These are phyloP conservation scores for Usnea hakonensis DNA, from an alignment of 495 filamentous ascomycete species.

Conservation along the genomic window DNA sequence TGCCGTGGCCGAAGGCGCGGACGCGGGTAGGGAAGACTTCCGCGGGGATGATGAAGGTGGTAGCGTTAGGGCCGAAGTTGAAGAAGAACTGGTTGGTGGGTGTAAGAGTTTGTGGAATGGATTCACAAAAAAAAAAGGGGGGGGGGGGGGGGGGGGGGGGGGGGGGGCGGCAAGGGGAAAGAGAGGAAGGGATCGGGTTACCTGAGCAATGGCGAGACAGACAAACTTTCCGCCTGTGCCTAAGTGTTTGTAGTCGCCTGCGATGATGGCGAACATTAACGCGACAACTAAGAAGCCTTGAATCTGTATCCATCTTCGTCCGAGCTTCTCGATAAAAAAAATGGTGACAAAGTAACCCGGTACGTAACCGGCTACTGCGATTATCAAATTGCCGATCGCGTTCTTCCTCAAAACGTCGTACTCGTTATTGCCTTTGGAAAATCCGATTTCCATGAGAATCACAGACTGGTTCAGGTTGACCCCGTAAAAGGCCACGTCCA, in stretches of 20 bases:
- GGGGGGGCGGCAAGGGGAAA: too few species aligned
- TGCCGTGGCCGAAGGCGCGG: constrained; percentile 26
- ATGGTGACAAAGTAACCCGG: constrained; percentile 35
- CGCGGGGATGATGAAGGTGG: constrained; percentile 28
- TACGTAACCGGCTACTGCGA: constrained; percentile 31
- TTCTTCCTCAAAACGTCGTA: constrained; percentile 30
- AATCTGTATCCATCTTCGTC: constrained; percentile 30
- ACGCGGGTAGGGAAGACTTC: constrained; percentile 30
- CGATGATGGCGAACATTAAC: constrained; percentile 32
- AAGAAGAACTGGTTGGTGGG: constrained; percentile 18
- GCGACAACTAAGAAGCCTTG: constrained; percentile 26
- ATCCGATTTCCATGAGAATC: constrained; percentile 30
- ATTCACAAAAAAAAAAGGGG: neutral
- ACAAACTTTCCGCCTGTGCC: constrained; percentile 30
- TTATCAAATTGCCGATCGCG: constrained; percentile 33
- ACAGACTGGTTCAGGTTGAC: constrained; percentile 36
- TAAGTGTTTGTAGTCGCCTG: constrained; percentile 28
- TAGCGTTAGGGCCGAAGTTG: constrained; percentile 30
- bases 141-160: too few species aligned
- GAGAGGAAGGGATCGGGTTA: neutral
- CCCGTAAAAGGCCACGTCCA: constrained; percentile 36
- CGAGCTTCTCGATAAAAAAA: constrained; percentile 30
- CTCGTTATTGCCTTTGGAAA: constrained; percentile 27
- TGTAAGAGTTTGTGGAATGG: neutral
- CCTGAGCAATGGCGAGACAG: constrained; percentile 28